Base-by-base conservation (phyloP, 768 basidiomycete genomes). In the Mycena indigotica region DNA sequence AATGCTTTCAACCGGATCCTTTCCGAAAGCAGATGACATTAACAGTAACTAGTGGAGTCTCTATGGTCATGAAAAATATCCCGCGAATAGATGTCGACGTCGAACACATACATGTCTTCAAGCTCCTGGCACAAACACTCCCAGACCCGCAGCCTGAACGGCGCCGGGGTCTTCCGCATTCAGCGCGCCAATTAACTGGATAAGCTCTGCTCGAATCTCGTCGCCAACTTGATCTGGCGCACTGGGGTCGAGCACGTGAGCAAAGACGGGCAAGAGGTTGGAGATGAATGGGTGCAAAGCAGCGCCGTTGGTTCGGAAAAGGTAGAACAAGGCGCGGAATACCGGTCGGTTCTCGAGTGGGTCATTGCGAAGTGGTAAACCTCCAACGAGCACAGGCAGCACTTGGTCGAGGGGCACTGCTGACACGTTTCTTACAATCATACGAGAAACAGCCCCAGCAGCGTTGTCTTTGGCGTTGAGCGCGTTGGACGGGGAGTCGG, bases 401-500 rank as follows among this genome's bases (percentile, higher is more conserved):
- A 97, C 93, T 72, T 93, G 88, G 50, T 94, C 91, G 35, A 98
- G 85, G 24, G 96, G 96, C 17, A 98, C 74, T 15, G 88, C 93
- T 13, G 76, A 69, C 3, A 81, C 74, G 72, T 94, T 95, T 69
- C 89, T 89, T 66, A 85, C 70, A 68, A 98, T 89, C 70, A 98
- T 81, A 16, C 97, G 88, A 4, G 86, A 86, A 52, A 98, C 91
- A 24, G 95, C 92, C 41, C 97, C 97, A 6, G 89, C 84, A n/a
- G 97, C 97, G 71, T 99, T 99, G 74, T 99, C 97, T 61, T 88
- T 88, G 19, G 95, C 95, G 69, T 95, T 95, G 60, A 93, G 73
- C 41, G 78, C 79, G 5, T 90, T 75, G 5, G 83, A 68, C n/a
- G 86, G 77, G 5, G 91, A 78, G 56, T 87, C 84, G 0, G 84